Evolutionary conservation across 805 yeast species (phyloP), one percentile per base, ranked within the genome.

Genomic region (Kodamaea sagamina): DNA sequence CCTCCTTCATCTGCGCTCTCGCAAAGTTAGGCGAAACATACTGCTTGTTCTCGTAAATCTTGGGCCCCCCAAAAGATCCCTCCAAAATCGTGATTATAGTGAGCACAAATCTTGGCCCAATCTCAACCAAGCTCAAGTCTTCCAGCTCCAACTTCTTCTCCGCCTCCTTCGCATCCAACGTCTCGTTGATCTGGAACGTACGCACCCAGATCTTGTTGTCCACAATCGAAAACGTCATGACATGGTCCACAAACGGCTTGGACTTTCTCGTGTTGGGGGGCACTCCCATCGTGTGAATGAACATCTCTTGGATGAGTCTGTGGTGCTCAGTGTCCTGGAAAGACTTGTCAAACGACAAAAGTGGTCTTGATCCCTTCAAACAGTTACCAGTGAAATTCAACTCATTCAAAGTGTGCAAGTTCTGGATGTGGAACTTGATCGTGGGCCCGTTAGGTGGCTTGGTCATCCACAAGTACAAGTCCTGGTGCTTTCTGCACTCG

Each of bases 361-460:
- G 67, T 4, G 99, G 99, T 63, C 99, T 81, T 11, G 97, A 89
- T 4, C 99, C 99, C 64, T 85, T 88, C 51, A 93, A 72, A 61
- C 97, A 89, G 70, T 93, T 93, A 40, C 99, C 99, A 9, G 96
- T 89, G 71, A 93, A 93, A 63, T 93, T 90, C 50, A 93, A 74
- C 67, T 93, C 99, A 59, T 90, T 96, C 74, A 89, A 80, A 25
- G 98, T 93, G 66, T 93, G 98, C 68, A 93, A 75, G 67, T 93
- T 93, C 68, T 92, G 97, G 47, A 93, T 78, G 62, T 85, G 93
- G 65, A 93, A 92, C 67, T 93, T 93, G 57, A 87, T 71, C 17
- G 97, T 92, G 47, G 99, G 99, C 1, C 99, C 99, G 63, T 93
- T 92, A 32, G 99, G 99, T 21, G 98, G 93, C 67, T 93, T 92